Conservation (phyloP, 257 asterid species). For the Salvia hispanica region DNA sequence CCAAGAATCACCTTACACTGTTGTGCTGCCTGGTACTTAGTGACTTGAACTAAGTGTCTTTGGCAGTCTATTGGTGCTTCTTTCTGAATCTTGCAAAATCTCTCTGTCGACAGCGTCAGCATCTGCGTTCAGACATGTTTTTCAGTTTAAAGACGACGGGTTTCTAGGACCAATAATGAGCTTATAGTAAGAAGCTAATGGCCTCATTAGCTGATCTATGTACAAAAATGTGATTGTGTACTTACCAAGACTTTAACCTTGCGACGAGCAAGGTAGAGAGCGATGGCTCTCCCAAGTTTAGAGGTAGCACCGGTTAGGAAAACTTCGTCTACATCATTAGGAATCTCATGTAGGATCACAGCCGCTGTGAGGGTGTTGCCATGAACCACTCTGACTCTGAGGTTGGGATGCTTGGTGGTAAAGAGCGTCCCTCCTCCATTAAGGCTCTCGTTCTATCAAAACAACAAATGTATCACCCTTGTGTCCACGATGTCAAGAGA, state of each 20-base stretch:
- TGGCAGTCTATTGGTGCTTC: conserved; percentile 68
- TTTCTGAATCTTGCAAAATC: conserved; percentile 72
- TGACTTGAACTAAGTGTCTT: conserved; percentile 71
- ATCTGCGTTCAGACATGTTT: conserved; percentile 46
- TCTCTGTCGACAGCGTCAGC: conserved; percentile 80
- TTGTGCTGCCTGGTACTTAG: conserved; percentile 71
- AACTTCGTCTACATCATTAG: conserved; percentile 68
- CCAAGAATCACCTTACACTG: conserved; percentile 67
- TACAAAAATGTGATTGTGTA: neutral
- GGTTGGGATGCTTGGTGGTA: conserved; percentile 71
- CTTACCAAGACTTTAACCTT: conserved; percentile 77
- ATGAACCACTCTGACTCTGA: conserved; percentile 82
- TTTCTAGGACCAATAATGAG: neutral
- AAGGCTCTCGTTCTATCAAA: conserved; percentile 72
- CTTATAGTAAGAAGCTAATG: neutral
- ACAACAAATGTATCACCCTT: neutral
- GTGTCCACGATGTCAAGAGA: neutral
- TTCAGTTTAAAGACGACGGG: neutral
- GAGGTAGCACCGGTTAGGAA: conserved; percentile 93
- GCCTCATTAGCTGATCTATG: neutral
- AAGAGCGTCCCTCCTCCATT: conserved; percentile 91
- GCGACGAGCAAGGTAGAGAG: conserved; percentile 68
- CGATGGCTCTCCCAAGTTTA: conserved; percentile 91
- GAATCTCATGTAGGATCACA: conserved; percentile 72
- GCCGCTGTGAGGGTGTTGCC: conserved; percentile 96